phyloP scores from a whole-genome alignment of 139 green algal genomes.

The Gonium pectorale region DNA sequence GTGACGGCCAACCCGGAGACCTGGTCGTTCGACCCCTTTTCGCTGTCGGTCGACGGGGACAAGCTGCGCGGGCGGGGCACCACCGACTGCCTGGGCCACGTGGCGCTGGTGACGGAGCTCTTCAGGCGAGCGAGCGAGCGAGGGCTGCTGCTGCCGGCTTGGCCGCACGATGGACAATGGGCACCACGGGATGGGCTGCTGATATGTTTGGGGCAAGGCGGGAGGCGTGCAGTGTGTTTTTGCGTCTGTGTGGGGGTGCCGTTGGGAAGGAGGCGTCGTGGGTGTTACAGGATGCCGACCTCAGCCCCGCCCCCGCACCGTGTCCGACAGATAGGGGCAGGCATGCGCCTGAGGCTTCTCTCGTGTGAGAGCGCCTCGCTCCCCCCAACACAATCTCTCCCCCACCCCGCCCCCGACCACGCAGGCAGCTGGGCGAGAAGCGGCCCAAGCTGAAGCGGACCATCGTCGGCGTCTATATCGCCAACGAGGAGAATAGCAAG shows the following conservation, averaged over 20 bases:
- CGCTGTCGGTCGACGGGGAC: slow-evolving; percentile 67
- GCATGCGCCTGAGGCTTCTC: too few species aligned
- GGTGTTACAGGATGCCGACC: too few species aligned
- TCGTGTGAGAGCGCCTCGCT: too few species aligned
- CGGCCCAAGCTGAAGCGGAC: slow-evolving; percentile 68
- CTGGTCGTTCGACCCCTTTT: slow-evolving; percentile 84
- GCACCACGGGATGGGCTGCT: too few species aligned
- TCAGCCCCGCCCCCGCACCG: too few species aligned
- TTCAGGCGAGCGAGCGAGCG: slow-evolving; percentile 59
- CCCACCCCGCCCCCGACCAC: neutral
- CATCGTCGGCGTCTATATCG: slow-evolving; percentile 82
- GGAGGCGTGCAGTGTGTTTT: too few species aligned
- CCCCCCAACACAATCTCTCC: neutral
- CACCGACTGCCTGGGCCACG: slow-evolving; percentile 86
- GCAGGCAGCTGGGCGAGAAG: slow-evolving; percentile 43
- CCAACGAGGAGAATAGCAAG: slow-evolving; percentile 83
- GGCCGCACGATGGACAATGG: too few species aligned
- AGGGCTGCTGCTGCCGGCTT: too few species aligned
- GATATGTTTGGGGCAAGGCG: too few species aligned
- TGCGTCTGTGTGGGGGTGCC: too few species aligned
- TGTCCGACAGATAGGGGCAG: too few species aligned
- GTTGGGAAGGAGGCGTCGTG: too few species aligned
- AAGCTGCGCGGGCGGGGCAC: slow-evolving; percentile 79
- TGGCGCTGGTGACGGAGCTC: slow-evolving; percentile 81
- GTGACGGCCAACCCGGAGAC: slow-evolving; percentile 78